These are phyloP conservation scores for Fusarium floridanum DNA, from an alignment of 2,329 filamentous ascomycete species.

Conservation along the genomic window DNA sequence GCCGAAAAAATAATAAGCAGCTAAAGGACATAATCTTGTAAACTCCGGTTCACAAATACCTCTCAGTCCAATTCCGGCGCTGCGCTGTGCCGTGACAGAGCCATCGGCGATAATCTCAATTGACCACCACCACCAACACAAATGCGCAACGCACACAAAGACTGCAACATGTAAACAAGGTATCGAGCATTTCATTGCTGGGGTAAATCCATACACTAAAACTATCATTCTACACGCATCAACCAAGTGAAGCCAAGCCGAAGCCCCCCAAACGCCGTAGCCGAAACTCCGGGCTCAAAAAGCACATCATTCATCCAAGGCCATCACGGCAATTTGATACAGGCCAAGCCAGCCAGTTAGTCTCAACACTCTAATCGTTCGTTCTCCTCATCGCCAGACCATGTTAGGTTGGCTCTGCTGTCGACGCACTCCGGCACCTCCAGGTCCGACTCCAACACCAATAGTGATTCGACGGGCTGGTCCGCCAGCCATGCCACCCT, in stretches of 20 bases:
- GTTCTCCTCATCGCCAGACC: conserved; percentile 47
- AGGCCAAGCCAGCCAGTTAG: not conserved
- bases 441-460: conserved; percentile 46
- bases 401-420: conserved; percentile 48
- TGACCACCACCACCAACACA: not conserved
- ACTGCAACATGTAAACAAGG: not conserved
- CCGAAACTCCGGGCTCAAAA: conserved; percentile 44
- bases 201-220: conserved; percentile 30
- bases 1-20: not conserved
- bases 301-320: conserved; percentile 42
- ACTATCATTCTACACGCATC: conserved; percentile 37
- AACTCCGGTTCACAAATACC: not conserved
- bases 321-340: conserved; percentile 35
- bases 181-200: conserved; percentile 4
- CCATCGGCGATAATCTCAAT: not conserved
- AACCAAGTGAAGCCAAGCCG: not conserved
- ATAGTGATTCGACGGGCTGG: conserved; percentile 55
- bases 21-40: not conserved
- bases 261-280: conserved; percentile 31
- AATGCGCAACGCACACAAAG: not conserved
- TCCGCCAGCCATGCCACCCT: conserved; percentile 38
- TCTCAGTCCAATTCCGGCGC: not conserved
- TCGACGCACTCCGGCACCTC: conserved; percentile 45
- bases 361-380: not conserved
- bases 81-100: not conserved